phyloP scores from a whole-genome alignment of 2,329 filamentous ascomycete genomes.

The Stachybotrys chartarum region DNA sequence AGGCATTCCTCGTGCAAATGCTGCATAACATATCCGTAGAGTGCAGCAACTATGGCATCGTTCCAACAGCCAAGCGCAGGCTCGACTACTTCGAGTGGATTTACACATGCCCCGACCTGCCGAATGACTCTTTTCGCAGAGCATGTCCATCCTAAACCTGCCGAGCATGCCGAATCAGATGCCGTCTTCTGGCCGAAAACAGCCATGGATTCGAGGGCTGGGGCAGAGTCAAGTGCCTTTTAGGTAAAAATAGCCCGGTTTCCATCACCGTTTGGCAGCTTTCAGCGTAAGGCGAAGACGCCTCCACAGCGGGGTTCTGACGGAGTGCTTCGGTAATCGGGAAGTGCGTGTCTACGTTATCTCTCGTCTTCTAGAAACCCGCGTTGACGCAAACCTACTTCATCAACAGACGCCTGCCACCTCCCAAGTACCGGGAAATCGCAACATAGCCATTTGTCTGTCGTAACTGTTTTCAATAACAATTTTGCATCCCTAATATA shows the following conservation, averaged over 20 bases:
- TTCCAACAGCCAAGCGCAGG: no score
- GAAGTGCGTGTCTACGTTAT: neutral
- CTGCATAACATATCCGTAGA: no score
- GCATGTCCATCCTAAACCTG: neutral
- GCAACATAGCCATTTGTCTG: no score
- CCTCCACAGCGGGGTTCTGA: constrained; percentile 19
- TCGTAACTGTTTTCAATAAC: no score
- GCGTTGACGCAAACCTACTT: neutral
- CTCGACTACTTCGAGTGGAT: no score
- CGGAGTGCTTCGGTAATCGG: constrained; percentile 21
- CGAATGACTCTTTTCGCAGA: neutral
- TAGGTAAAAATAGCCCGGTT: neutral
- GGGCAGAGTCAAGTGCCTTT: neutral
- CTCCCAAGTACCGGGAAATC: no score
- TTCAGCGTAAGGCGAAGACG: neutral
- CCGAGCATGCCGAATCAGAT: neutral
- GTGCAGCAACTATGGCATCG: neutral
- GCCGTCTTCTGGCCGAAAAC: neutral
- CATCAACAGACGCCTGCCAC: no score
- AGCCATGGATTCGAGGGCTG: neutral
- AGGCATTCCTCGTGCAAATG: no score
- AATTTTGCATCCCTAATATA: neutral
- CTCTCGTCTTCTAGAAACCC: neutral
- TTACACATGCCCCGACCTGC: no score
- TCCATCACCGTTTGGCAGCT: neutral